Evolutionary conservation across 805 yeast species (phyloP).

Genomic region (Helenozyma baotianmanensis): DNA sequence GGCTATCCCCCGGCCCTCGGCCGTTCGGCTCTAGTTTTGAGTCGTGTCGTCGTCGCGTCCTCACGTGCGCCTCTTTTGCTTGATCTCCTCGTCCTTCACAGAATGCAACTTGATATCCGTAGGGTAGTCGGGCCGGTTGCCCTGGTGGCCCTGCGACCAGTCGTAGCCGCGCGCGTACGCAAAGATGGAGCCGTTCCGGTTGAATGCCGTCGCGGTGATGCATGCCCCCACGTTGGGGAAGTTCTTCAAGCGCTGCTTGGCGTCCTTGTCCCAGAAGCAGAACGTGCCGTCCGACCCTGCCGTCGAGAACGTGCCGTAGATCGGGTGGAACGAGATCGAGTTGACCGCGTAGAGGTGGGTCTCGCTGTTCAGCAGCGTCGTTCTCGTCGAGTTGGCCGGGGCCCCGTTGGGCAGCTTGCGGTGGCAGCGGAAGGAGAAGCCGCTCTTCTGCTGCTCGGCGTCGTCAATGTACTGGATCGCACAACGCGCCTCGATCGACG

Average conservation of each 20-base stretch:
- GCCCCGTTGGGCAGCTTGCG: slow-evolving; percentile 54
- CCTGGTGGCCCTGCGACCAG: slow-evolving; percentile 89
- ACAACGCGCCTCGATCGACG: slow-evolving; percentile 93
- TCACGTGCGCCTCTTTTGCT: slow-evolving; percentile 41
- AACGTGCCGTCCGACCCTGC: slow-evolving; percentile 94
- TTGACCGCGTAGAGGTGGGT: slow-evolving; percentile 75
- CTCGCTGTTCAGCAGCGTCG: slow-evolving; percentile 32
- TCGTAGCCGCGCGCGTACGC: slow-evolving; percentile 94
- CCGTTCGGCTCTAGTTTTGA: too few species aligned
- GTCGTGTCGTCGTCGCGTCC: neutral
- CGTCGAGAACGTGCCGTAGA: slow-evolving; percentile 85
- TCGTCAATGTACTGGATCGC: slow-evolving; percentile 91
- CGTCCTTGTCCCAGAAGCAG: slow-evolving; percentile 94
- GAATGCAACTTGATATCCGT: slow-evolving; percentile 78
- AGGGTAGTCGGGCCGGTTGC: slow-evolving; percentile 71
- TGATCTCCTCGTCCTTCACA: slow-evolving; percentile 80
- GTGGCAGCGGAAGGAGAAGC: slow-evolving; percentile 94
- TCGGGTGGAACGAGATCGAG: slow-evolving; percentile 80
- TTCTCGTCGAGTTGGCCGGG: slow-evolving; percentile 24
- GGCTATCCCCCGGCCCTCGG: too few species aligned
- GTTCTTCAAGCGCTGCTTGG: slow-evolving; percentile 79
- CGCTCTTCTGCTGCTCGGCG: slow-evolving; percentile 60
- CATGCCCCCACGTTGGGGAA: slow-evolving; percentile 65
- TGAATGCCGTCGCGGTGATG: slow-evolving; percentile 75
- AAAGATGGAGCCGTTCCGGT: slow-evolving; percentile 74